Conservation (phyloP, 164 flowering plant species). For the Vitis vinifera region ASM3070453v1 NC_081814.1:14950501-14951000, state of each 20-base stretch:
- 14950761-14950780: neutral
- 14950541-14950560: neutral
- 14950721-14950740: neutral
- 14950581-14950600: neutral
- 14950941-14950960: slow-evolving; percentile 10
- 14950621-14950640: neutral
- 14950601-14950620: neutral
- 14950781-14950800: neutral
- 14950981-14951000: slow-evolving; percentile 9
- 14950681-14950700: too few species aligned
- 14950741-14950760: neutral
- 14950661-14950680: neutral
- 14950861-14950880: neutral
- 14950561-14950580: neutral
- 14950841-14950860: neutral
- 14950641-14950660: neutral
- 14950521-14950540: too few species aligned
- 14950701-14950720: neutral
- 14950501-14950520: too few species aligned
- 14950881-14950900: too few species aligned
- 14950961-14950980: slow-evolving; percentile 15
- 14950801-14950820: neutral
- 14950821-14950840: neutral
- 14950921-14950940: slow-evolving; percentile 2
- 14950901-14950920: neutral